These are phyloP conservation scores for Stereocaulon alpinum DNA, from an alignment of 495 filamentous ascomycete species.

Conservation along the genomic window DNA sequence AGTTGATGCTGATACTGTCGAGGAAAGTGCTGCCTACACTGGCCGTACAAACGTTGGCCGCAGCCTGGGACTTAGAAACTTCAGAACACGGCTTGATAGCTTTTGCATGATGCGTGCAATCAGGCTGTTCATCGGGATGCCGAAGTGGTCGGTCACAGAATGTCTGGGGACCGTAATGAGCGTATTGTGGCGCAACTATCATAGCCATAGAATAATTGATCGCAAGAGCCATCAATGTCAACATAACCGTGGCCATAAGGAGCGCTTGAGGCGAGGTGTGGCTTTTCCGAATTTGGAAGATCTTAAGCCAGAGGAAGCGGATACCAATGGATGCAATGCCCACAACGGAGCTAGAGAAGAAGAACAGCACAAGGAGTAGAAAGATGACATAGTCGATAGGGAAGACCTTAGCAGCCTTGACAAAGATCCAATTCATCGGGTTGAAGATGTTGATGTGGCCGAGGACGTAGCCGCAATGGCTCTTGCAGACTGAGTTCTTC, in stretches of 20 bases:
- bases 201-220: conserved; percentile 87
- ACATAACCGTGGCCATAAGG: conserved; percentile 80
- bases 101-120: conserved; percentile 64
- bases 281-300: conserved; percentile 83
- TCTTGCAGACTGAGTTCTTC: conserved; percentile 85
- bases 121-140: conserved; percentile 51
- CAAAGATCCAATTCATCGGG: conserved; percentile 84
- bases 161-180: conserved; percentile 87
- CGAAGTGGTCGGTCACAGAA: conserved; percentile 63
- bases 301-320: conserved; percentile 84
- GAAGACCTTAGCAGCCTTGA: conserved; percentile 71
- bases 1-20: conserved; percentile 88
- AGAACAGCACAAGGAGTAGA: conserved; percentile 66
- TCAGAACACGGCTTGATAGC: conserved; percentile 77
- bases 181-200: conserved; percentile 87
- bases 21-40: conserved; percentile 84
- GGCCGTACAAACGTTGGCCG: conserved; percentile 74
- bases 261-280: conserved; percentile 87
- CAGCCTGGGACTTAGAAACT: conserved; percentile 44
- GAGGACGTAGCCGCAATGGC: conserved; percentile 88
- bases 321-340: conserved; percentile 83
- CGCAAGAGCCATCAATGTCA: conserved; percentile 77
- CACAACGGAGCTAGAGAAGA: conserved; percentile 77
- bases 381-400: conserved; percentile 89
- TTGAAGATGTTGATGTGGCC: conserved; percentile 87